Conservation (phyloP, 768 basidiomycete genomes). For the Pleurotus djamor region DNA sequence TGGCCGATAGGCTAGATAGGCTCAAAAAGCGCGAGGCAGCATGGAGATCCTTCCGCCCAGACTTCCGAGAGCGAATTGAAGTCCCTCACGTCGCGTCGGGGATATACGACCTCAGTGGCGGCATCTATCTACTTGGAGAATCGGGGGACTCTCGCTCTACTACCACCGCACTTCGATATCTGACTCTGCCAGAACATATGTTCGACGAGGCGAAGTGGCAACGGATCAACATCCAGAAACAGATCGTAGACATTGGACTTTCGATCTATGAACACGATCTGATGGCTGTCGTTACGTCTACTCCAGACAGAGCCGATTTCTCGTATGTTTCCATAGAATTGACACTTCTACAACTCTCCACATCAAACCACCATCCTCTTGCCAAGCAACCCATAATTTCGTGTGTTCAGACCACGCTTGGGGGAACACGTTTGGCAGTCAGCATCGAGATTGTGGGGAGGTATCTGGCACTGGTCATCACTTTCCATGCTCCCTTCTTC, state of each 20-base stretch:
- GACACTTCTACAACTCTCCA: conserved; percentile 17
- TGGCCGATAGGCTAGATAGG: conserved; percentile 20
- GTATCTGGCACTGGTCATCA: conserved; percentile 35
- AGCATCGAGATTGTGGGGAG: conserved; percentile 45
- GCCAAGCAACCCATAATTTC: conserved; percentile 9
- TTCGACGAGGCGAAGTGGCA: conserved; percentile 25
- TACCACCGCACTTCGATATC: conserved; percentile 26
- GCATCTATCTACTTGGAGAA: conserved; percentile 35
- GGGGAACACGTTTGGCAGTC: conserved; percentile 22
- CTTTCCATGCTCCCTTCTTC: conserved; percentile 15
- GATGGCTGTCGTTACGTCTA: conserved; percentile 27
- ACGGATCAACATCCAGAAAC: conserved; percentile 20
- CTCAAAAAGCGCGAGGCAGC: conserved; percentile 23
- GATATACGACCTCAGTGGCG: conserved; percentile 41
- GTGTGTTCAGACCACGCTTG: background rate
- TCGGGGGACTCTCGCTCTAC: background rate
- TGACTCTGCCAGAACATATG: conserved; percentile 25
- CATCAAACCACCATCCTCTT: conserved; percentile 11
- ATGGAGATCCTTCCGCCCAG: conserved; percentile 24
- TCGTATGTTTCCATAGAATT: conserved; percentile 9
- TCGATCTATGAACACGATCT: conserved; percentile 43
- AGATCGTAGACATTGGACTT: conserved; percentile 41
- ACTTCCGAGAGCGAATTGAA: conserved; percentile 21
- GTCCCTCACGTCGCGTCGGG: conserved; percentile 27
- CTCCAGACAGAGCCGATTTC: background rate